Conservation (phyloP, 208 protist species). For the Trypanosoma caninum region DNA sequence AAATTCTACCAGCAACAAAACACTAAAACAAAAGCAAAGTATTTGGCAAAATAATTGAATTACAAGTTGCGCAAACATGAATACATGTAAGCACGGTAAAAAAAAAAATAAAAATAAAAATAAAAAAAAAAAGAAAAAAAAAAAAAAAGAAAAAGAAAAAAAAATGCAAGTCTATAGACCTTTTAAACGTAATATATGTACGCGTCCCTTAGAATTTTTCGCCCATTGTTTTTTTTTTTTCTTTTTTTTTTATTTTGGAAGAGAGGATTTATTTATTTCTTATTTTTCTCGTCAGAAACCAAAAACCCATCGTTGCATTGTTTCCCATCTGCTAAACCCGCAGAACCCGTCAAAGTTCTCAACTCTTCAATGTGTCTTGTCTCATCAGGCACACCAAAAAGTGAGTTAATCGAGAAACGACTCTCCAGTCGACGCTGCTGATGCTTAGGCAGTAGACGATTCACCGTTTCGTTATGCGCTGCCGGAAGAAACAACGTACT, state of each 20-base stretch:
- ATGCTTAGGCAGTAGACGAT: conserved; percentile 72
- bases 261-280: too few relatives aligned
- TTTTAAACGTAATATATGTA: neutral
- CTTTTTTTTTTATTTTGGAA: neutral
- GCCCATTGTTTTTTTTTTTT: conserved; percentile 1
- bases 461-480: conserved; percentile 79
- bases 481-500: conserved; percentile 80
- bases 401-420: conserved; percentile 68
- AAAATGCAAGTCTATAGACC: neutral
- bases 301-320: neutral
- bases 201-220: neutral
- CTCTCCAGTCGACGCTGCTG: conserved; percentile 80
- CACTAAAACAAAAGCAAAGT: conserved; percentile 3
- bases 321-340: conserved; percentile 25
- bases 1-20: neutral
- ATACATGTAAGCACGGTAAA: too few relatives aligned
- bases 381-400: conserved; percentile 81
- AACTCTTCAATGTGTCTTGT: conserved; percentile 76
- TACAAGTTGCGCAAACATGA: too few relatives aligned
- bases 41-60: too few relatives aligned
- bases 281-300: neutral
- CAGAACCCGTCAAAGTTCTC: conserved; percentile 62
- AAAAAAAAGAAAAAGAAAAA: conserved; percentile 8
- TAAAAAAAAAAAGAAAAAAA: conserved; percentile 4
- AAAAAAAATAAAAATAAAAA: conserved; percentile 2